Evolutionary conservation across 306 rosid species (phyloP), one percentile per base, ranked within the genome.

Genomic region (Cotoneaster glaucophyllus): DNA sequence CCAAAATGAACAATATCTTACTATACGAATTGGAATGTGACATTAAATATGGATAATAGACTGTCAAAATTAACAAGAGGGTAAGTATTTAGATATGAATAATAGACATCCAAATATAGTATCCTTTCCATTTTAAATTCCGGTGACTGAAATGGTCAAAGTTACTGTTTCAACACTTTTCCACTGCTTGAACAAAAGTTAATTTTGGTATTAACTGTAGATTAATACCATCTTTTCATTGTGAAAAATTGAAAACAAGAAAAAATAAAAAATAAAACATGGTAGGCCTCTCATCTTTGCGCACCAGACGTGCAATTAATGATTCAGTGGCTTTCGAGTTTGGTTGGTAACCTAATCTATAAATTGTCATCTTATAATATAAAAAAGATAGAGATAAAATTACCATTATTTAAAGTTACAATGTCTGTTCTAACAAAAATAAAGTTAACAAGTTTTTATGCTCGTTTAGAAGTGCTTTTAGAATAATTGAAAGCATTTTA

Each of bases 221-320:
- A 11, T 19, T 31, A 54, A 22, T 24, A 58, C 64, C 61, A 53
- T 34, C 3, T 3, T 73, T 25, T 58, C 39, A 13, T 26, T 28
- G 18, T 19, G 39, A 77, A 57, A 58, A 31, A 18, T 15, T 50
- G 6, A 28, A 29, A 22, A 18, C 3, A 11, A 50, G 2, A 63
- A 68, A 28, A 59, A 32, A 2, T 28, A 14, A 45, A 45, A 15
- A 48, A 15, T 45, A 48, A 15, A 7, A 28, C 15, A 8, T 34
- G 70, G 70, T 65, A 34, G 32, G 9, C 54, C 64, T 25, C 50
- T 44, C 31, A 67, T 41, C 14, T 67, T 41, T 22, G 34, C 24
- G 71, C 45, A 67, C 28, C 29, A 68, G 53, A 74, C 69, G 76
- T 74, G 76, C 52, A 56, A 52, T 59, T 74, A 54, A 80, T 74